Conservation (phyloP, 164 flowering plant species). For the Buxus sempervirens region DNA sequence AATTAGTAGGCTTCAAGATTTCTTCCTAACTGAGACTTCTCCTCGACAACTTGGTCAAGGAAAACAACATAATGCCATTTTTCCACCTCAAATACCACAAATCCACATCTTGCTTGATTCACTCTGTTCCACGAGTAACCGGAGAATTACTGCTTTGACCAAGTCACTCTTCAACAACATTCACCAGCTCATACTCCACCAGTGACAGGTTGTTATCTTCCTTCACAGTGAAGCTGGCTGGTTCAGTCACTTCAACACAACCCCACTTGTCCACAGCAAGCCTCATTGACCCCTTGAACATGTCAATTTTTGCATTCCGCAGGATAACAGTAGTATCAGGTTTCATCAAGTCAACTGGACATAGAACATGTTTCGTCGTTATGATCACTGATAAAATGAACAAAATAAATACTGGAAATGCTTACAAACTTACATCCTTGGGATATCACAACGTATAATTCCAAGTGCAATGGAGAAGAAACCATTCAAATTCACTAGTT, state of each 20-base stretch:
- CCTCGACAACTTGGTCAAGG: slow-evolving; percentile 1
- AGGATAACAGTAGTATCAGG: slow-evolving; percentile 26
- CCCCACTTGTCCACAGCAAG: slow-evolving; percentile 38
- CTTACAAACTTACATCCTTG: no score
- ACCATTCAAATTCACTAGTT: no score
- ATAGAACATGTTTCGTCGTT: not conserved
- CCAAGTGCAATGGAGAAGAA: no score
- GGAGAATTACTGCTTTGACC: not conserved
- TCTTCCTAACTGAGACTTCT: slow-evolving; percentile 12
- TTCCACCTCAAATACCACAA: not conserved
- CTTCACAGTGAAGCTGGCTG: slow-evolving; percentile 30
- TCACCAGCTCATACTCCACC: slow-evolving; percentile 38
- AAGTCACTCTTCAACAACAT: slow-evolving; percentile 33
- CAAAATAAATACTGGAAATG: not conserved
- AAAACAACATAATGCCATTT: slow-evolving; percentile 8
- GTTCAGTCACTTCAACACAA: slow-evolving; percentile 29
- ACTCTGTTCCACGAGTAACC: not conserved
- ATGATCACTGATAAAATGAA: not conserved
- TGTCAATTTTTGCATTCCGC: slow-evolving; percentile 39
- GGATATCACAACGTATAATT: no score
- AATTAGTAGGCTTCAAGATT: slow-evolving; percentile 11
- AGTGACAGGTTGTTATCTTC: slow-evolving; percentile 39
- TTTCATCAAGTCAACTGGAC: slow-evolving; percentile 34
- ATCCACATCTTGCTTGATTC: slow-evolving; percentile 7
- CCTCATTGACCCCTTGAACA: slow-evolving; percentile 40